These are phyloP conservation scores for Westerdykella ornata DNA, from an alignment of 2,329 filamentous ascomycete genomes.

Conservation along the genomic window DNA sequence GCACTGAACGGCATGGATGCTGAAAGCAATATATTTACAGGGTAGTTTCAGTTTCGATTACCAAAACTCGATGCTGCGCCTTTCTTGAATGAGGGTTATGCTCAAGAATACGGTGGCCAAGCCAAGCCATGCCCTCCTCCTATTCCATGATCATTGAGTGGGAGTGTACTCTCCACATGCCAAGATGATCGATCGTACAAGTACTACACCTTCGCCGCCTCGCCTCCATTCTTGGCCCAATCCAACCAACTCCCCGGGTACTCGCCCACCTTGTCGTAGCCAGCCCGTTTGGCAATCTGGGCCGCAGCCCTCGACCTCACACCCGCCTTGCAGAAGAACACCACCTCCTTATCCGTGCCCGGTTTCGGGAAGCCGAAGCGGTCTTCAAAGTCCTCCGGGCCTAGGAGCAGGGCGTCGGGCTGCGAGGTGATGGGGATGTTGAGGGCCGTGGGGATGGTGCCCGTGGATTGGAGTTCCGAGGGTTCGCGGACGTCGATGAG, in stretches of 20 bases:
- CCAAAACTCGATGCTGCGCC: too few relatives aligned
- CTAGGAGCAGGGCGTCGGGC: conserved; percentile 73
- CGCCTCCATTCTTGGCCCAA: conserved; percentile 69
- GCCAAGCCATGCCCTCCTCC: too few relatives aligned
- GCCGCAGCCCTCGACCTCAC: conserved; percentile 75
- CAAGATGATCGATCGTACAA: too few relatives aligned
- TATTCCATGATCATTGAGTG: too few relatives aligned
- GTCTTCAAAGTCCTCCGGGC: conserved; percentile 72
- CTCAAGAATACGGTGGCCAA: too few relatives aligned
- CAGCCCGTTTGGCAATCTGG: conserved; percentile 65
- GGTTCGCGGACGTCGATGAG: conserved; percentile 64
- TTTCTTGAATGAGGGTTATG: too few relatives aligned
- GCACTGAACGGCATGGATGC: too few relatives aligned
- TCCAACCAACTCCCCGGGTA: conserved; percentile 75
- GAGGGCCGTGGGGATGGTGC: conserved; percentile 71
- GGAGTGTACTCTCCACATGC: too few relatives aligned
- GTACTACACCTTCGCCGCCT: conserved; percentile 13
- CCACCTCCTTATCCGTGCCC: conserved; percentile 47
- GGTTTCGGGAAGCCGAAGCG: conserved; percentile 73
- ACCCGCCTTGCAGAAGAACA: conserved; percentile 93
- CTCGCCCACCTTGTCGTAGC: conserved; percentile 65
- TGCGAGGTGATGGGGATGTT: conserved; percentile 74
- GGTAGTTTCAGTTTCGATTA: too few relatives aligned
- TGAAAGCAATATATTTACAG: too few relatives aligned
- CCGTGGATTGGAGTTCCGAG: conserved; percentile 55